phyloP scores from a whole-genome alignment of 164 flowering plant species.

The Sedum album region DNA sequence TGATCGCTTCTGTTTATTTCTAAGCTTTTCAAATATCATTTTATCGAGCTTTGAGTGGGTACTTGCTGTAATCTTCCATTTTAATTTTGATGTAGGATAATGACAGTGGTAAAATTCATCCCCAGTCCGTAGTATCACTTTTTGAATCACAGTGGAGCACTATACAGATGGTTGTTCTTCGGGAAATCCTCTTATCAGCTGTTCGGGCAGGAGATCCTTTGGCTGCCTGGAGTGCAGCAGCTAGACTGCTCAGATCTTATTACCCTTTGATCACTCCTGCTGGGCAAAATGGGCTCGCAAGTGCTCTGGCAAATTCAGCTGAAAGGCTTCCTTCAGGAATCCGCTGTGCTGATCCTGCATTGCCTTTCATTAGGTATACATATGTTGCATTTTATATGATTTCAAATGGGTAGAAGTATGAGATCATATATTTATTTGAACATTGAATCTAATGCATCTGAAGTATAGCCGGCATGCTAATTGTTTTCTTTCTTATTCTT shows the following conservation, averaged over 20 bases:
- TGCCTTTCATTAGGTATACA: slow-evolving; percentile 83
- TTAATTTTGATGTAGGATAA: slow-evolving; percentile 30
- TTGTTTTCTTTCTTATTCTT: neutral
- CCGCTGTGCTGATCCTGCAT: slow-evolving; percentile 93
- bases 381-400: neutral
- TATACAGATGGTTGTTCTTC: slow-evolving; percentile 94
- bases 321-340: slow-evolving; percentile 91
- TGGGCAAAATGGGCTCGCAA: slow-evolving; percentile 95
- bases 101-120: slow-evolving; percentile 65
- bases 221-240: slow-evolving; percentile 99
- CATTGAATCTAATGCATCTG: neutral
- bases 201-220: slow-evolving; percentile 98
- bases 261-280: slow-evolving; percentile 96
- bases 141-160: slow-evolving; percentile 99
- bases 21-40: neutral
- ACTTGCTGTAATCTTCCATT: neutral
- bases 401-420: neutral
- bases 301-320: slow-evolving; percentile 78
- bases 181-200: slow-evolving; percentile 89
- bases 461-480: neutral
- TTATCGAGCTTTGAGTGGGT: neutral
- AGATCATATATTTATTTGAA: neutral
- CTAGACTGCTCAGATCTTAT: slow-evolving; percentile 85
- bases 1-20: neutral
- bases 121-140: slow-evolving; percentile 65